Percentiles rank a stretch among this genome's conserved stretches.
Conservation (phyloP, 331 rosid genomes). For the Acacia pycnantha region DNA sequence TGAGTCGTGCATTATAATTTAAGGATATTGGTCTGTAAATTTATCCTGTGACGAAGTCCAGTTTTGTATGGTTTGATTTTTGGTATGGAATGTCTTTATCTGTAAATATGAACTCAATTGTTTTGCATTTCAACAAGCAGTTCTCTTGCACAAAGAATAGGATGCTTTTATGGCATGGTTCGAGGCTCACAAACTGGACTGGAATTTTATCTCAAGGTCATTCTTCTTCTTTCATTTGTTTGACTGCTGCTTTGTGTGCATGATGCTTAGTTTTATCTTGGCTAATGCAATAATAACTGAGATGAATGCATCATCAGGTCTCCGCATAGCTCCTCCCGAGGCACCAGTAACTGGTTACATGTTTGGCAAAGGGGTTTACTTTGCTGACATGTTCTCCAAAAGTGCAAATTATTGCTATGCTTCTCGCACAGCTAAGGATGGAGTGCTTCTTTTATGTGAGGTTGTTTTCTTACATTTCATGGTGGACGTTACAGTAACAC, state of each 20-base stretch:
- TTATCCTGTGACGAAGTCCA: background rate
- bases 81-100: conserved; percentile 1
- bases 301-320: conserved; percentile 48
- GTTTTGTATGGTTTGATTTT: background rate
- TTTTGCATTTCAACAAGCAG: conserved; percentile 43
- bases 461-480: conserved; percentile 43
- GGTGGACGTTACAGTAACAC: background rate
- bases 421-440: conserved; percentile 44
- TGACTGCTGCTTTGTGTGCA: background rate
- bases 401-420: conserved; percentile 95
- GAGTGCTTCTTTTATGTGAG: conserved; percentile 96
- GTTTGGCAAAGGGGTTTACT: conserved; percentile 97
- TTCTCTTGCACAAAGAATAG: conserved; percentile 67
- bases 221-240: conserved; percentile 26
- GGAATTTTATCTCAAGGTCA: conserved; percentile 97
- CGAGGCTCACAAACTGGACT: conserved; percentile 94
- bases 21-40: conserved; percentile 4
- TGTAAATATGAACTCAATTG: conserved; percentile 10
- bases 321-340: conserved; percentile 99
- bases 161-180: conserved; percentile 97
- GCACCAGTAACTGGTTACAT: conserved; percentile 94
- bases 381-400: conserved; percentile 99
- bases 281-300: conserved; percentile 6
- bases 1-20: conserved; percentile 33
- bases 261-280: conserved; percentile 7